Percentiles rank a stretch among this genome's conserved stretches.
These are phyloP conservation scores for Lipomyces oligophaga DNA, from an alignment of 805 yeast species.

Conservation along the genomic window DNA sequence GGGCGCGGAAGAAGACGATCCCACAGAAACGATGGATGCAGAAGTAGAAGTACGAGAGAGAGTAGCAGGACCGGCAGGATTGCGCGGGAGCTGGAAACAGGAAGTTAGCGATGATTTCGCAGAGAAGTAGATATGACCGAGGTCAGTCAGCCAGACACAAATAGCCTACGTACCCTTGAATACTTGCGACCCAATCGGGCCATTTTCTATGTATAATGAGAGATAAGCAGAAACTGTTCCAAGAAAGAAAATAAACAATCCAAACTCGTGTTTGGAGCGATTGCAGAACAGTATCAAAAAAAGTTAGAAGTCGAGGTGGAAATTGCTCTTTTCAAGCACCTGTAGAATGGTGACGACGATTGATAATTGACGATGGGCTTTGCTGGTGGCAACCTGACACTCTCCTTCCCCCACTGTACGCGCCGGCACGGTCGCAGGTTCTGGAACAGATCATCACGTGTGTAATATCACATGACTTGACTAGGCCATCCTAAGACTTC, in stretches of 20 bases:
- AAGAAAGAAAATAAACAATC: too few species aligned
- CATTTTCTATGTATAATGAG: constrained; percentile 5
- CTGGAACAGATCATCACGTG: too few species aligned
- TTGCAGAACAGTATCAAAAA: not conserved
- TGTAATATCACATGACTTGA: too few species aligned
- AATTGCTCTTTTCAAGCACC: too few species aligned
- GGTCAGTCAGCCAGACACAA: not conserved
- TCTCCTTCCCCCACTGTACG: too few species aligned
- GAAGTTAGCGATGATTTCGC: constrained; percentile 1
- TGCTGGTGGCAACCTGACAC: too few species aligned
- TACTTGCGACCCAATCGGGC: constrained; percentile 27
- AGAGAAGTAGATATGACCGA: not conserved
- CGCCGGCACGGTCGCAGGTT: too few species aligned
- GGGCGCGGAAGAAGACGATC: constrained; percentile 7
- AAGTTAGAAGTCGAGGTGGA: too few species aligned
- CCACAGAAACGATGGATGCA: constrained; percentile 6
- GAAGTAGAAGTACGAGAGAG: constrained; percentile 11
- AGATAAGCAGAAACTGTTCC: not conserved
- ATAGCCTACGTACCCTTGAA: constrained; percentile 15
- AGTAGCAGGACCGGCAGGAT: constrained; percentile 11
- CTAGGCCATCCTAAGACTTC: too few species aligned
- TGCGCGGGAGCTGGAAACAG: constrained; percentile 20
- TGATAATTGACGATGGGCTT: too few species aligned
- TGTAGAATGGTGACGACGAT: too few species aligned
- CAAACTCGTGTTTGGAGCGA: too few species aligned